Evolutionary conservation across 1,284 basidiomycete genomes (phyloP), one percentile per base, ranked within the genome.

Genomic region (Leccinum holopus): DNA sequence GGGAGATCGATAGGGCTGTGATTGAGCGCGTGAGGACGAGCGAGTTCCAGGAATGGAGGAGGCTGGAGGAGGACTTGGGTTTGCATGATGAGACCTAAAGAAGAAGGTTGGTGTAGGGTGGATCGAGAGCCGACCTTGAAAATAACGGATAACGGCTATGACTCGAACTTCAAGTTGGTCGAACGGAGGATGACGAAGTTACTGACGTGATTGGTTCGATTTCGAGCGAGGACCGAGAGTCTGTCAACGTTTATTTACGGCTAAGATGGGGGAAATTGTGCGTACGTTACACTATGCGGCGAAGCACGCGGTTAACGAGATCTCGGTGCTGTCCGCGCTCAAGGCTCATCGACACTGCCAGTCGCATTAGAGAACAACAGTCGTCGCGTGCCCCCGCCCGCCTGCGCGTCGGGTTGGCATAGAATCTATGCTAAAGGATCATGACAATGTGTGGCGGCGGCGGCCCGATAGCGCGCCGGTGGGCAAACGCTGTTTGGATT

Each of bases 161-260:
- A 61, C 70, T 72, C 59, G 60, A 59, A 63, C 18, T 49, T 4
- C 9, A 49, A 14, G 9, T 21, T 21, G 61, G 58, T 28, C 41
- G 62, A 60, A 61, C 51, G 49, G 57, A 55, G 54, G 33, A 59
- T 28, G 25, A 69, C 62, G 70, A 67, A 66, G 67, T 47, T 49
- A 59, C 60, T 65, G 67, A 75, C 72, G 70, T 66, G 68, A 70
- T 65, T 61, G 64, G 68, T 67, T 73, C 65, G 55, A 64, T 54
- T 68, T 25, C 25, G 25, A 25, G 25, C 60, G 65, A 67, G 62
- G 66, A 54, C 52, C 52, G 52, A 54, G 61, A 25, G 25, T 56
- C 63, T 63, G 74, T 64, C 68, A 66, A 66, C 61, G 73, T 66
- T 72, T 66, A 71, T 73, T 76, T 72, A 65, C 72, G 63, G 63